These are phyloP conservation scores for Magnusiomyces paraingens DNA, from an alignment of 1,139 yeast species.

Conservation along the genomic window DNA sequence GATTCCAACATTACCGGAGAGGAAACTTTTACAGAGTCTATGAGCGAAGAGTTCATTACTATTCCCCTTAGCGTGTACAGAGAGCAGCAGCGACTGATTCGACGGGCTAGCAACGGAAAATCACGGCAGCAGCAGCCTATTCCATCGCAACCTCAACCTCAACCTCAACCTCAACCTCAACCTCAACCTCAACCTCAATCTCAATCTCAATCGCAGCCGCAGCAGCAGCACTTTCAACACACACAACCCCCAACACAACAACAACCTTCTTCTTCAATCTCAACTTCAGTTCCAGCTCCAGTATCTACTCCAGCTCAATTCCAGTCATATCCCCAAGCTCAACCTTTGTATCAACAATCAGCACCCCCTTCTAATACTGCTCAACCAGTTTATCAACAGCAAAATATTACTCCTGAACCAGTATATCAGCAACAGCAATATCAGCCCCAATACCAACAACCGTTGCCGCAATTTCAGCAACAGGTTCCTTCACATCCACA, in stretches of 20 bases:
- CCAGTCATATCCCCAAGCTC: background rate
- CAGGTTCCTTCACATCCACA: no score
- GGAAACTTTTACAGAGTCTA: background rate
- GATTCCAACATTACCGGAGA: background rate
- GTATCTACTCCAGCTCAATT: background rate
- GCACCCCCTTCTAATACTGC: background rate
- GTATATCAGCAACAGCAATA: slow-evolving; percentile 7
- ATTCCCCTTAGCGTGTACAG: background rate
- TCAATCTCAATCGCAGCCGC: background rate
- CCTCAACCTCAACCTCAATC: no score
- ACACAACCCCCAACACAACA: background rate
- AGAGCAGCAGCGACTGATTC: background rate
- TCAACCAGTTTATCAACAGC: slow-evolving; percentile 1
- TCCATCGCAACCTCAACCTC: background rate
- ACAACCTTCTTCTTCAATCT: background rate
- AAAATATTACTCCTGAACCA: background rate
- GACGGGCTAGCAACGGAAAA: background rate
- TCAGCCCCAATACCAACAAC: slow-evolving; percentile 10
- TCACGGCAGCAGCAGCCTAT: background rate
- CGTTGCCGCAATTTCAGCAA: no score
- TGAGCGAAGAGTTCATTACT: background rate
- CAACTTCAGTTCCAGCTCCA: background rate
- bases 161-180: background rate
- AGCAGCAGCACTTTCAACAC: background rate
- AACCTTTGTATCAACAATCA: background rate